A percentile compares a stretch with the other conserved stretches of the same genome.
Evolutionary conservation across 257 asterid species (phyloP).

Genomic region (Primulina huaijiensis): DNA sequence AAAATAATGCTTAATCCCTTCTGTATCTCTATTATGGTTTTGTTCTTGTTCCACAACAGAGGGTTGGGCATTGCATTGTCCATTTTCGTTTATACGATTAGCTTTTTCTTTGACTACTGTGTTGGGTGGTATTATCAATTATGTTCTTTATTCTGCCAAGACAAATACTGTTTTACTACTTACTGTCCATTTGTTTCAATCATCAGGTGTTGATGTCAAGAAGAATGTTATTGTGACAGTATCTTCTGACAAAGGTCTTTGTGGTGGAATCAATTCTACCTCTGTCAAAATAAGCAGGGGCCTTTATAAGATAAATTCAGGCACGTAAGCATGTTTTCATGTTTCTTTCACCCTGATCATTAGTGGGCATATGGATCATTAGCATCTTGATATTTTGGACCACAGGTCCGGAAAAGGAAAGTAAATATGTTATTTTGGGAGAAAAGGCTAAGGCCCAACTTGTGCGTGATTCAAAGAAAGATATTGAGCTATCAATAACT

Average conservation of each 20-base stretch:
- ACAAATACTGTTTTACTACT: conserved; percentile 32
- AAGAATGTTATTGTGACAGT: conserved; percentile 78
- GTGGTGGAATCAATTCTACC: conserved; percentile 98
- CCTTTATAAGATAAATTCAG: conserved; percentile 61
- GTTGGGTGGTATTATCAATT: conserved; percentile 29
- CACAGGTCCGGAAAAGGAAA: conserved; percentile 82
- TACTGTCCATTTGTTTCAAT: conserved; percentile 18
- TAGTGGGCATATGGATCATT: conserved; percentile 5
- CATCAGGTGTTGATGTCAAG: conserved; percentile 86
- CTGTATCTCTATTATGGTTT: not conserved
- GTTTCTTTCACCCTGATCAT: conserved; percentile 9
- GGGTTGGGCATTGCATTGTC: not conserved
- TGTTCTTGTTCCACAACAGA: not conserved
- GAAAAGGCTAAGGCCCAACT: conserved; percentile 97
- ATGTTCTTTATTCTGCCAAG: conserved; percentile 37
- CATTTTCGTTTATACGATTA: not conserved
- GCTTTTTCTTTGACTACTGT: conserved; percentile 11
- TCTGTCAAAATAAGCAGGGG: conserved; percentile 89
- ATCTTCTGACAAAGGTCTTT: conserved; percentile 95
- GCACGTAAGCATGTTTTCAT: conserved; percentile 30
- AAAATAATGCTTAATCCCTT: not conserved
- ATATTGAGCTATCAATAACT: conserved; percentile 60
- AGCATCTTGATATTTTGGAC: conserved; percentile 22
- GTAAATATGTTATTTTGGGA: conserved; percentile 79
- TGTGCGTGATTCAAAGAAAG: conserved; percentile 70